Base-by-base conservation (phyloP, 2,329 filamentous ascomycete genomes). In the Ophiostoma ulmi region DNA sequence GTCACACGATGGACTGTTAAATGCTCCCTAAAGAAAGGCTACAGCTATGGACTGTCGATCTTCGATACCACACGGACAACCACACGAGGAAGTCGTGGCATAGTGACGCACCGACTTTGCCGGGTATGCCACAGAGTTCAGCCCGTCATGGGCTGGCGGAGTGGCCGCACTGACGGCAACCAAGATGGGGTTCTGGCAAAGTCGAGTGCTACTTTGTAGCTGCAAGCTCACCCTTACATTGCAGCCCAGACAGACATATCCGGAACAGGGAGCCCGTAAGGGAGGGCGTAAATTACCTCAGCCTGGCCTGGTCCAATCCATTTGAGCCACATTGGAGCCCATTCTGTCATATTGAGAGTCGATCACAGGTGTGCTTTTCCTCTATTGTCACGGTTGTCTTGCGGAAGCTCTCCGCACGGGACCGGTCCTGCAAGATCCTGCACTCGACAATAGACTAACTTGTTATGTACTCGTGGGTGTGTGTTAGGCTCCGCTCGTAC, bases 361-460 rank as follows among this genome's bases (percentile, higher is more conserved):
- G 52, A 58, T 58, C 22, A 58, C 26, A 13, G n/a, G 8, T 58
- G n/a, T 58, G 22, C 31, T 31, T 26, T 58, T 31, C n/a, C 11
- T 58, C n/a, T 58, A 26, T 58, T 26, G 44, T n/a, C 44, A 48
- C 44, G 17, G 44, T 58, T 58, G 52, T 58, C 52, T 58, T 58
- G 52, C 52, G 52, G 26, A 63, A 63, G 58, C 58, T 63, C 58
- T 63, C 55, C 55, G 55, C 55, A 61, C 55, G 55, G 26, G 55
- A 63, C 58, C 58, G 52, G 26, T 36, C 58, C 58, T 63, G 58
- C 58, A 17, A 63, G 58, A 63, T 63, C 26, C 58, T 63, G 58
- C 58, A 63, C 58, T 63, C 58, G 58, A 35, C 22, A 31, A 13
- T 35, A 35, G 58, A 26, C 58, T 35, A 63, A 63, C 58, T 35